Evolutionary conservation across 306 rosid species (phyloP), one percentile per base, ranked within the genome.

Genomic region (Vigna unguiculata): DNA sequence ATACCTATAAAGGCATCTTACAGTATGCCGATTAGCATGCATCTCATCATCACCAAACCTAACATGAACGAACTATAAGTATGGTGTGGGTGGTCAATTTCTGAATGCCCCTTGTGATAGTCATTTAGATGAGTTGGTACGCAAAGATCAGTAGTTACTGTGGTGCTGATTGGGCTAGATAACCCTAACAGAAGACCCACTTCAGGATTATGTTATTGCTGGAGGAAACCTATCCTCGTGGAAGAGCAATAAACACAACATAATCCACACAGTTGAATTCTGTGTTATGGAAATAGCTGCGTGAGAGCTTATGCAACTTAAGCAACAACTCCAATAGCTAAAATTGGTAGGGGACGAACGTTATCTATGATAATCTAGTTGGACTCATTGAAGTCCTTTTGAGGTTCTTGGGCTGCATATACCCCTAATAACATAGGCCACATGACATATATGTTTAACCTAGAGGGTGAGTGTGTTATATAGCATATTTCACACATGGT

Each of bases 1-100:
- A 32, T 14, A 43, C 69, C 14, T 12, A 64, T 20, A 80, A 64
- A 61, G 45, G 63, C 48, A 71, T 78, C 58, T 12, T 69, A 83
- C 12, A 60, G n/a, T 43, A 46, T 47, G 59, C 10, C 15, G 5
- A 43, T 43, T 14, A 43, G 15, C 14, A 11, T 43, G 47, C 15
- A 43, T 66, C 57, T 51, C 22, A 17, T 51, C 57, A 51, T 51
- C 57, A 51, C 57, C 4, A 51, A 7, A 17, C 25, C 14, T 17
- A 12, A 19, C 25, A 52, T 19, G 5, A 52, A 4, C 25, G 7
- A 2, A 20, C 25, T 52, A 19, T 2, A 52, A 7, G 25, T 9
- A 52, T 52, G 13, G 25, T 52, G 20, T 51, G 22, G 24, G 8
- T 22, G 9, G 57, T 17, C 57, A 7, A 51, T 51, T 51, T n/a